These are phyloP conservation scores for Talaromyces amestolkiae DNA, from an alignment of 2,329 filamentous ascomycete species.

Conservation along the genomic window DNA sequence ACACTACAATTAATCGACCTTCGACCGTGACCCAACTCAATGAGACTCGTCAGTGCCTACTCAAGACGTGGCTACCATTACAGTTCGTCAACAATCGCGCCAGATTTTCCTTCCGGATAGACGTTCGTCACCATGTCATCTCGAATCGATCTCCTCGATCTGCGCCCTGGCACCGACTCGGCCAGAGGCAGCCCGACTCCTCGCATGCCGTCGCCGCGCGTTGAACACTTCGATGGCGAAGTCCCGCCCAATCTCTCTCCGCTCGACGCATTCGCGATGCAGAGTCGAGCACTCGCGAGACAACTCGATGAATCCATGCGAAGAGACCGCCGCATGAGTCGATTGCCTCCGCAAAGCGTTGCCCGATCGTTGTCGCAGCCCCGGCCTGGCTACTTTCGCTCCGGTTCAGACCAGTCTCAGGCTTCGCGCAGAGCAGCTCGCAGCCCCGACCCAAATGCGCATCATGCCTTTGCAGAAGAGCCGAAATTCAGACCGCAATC, in stretches of 20 bases:
- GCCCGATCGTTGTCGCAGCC: constrained; percentile 76
- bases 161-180: constrained; percentile 4
- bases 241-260: constrained; percentile 84
- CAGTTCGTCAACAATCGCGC: constrained; percentile 1
- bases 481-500: constrained; percentile 62
- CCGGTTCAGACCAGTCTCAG: constrained; percentile 55
- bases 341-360: constrained; percentile 77
- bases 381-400: constrained; percentile 78
- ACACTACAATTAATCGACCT: neutral
- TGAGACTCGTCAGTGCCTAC: neutral
- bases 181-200: constrained; percentile 13
- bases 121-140: constrained; percentile 13
- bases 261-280: constrained; percentile 89
- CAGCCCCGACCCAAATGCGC: constrained; percentile 41
- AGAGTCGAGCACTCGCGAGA: constrained; percentile 81
- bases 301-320: constrained; percentile 78
- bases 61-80: constrained; percentile 5
- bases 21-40: neutral
- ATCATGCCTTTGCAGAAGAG: constrained; percentile 40
- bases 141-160: constrained; percentile 14
- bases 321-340: constrained; percentile 75
- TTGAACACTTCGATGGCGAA: constrained; percentile 71
- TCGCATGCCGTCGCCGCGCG: constrained; percentile 58
- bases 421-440: constrained; percentile 26
- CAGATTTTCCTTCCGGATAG: neutral